Percentiles rank a stretch among this genome's conserved stretches.
These are phyloP conservation scores for Allium fistulosum DNA, from an alignment of 106 monocot genomes.

Conservation along the genomic window DNA sequence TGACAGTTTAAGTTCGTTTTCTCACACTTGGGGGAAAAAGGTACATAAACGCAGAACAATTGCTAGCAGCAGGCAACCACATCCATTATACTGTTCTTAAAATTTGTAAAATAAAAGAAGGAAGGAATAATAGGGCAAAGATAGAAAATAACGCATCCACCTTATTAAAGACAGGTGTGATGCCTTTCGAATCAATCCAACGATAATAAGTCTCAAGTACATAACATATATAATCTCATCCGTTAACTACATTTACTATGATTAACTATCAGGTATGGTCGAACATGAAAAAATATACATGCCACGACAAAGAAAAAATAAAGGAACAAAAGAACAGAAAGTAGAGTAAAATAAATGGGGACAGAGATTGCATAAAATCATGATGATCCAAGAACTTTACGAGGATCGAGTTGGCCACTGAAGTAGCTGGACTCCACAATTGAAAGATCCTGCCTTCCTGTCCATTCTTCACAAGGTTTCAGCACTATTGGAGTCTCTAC, in stretches of 20 bases:
- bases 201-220: neutral
- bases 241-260: no score
- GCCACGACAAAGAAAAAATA: neutral
- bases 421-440: slow-evolving; percentile 47
- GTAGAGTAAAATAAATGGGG: neutral
- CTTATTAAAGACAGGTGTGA: slow-evolving; percentile 5
- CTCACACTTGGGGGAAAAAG: no score
- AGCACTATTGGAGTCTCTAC: slow-evolving; percentile 34
- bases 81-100: no score
- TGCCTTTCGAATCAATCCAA: slow-evolving; percentile 3
- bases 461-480: slow-evolving; percentile 52
- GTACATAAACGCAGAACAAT: no score
- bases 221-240: no score
- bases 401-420: slow-evolving; percentile 58
- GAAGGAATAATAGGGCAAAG: no score
- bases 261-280: no score
- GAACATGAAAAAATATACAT: neutral
- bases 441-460: slow-evolving; percentile 41
- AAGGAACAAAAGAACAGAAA: neutral
- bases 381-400: slow-evolving; percentile 20
- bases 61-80: no score
- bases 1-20: no score
- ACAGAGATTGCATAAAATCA: neutral
- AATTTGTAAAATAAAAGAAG: no score
- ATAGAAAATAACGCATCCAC: neutral